Evolutionary conservation across 2,329 filamentous ascomycete genomes (phyloP).

Genomic region (Ophiostoma montium): DNA sequence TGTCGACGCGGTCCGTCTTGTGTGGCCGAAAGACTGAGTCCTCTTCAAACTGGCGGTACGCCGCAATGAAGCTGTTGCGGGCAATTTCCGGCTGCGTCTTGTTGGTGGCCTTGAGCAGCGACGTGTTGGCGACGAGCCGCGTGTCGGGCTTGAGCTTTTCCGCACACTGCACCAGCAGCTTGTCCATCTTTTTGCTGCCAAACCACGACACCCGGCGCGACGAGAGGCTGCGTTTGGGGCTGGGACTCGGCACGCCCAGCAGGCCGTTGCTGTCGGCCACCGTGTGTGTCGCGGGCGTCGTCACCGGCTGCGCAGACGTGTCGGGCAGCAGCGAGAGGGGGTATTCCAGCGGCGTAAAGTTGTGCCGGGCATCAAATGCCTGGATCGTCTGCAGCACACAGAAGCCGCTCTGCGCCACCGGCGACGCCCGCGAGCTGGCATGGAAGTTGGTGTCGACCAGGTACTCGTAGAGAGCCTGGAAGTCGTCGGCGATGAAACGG

Average conservation of each 20-base stretch:
- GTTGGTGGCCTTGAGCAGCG: conserved; percentile 38
- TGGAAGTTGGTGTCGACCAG: conserved; percentile 50
- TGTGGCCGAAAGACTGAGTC: conserved; percentile 33
- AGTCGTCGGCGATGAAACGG: conserved; percentile 51
- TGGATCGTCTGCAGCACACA: conserved; percentile 55
- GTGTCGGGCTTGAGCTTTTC: conserved; percentile 33
- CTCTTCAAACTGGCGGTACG: conserved; percentile 58
- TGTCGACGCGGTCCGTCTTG: conserved; percentile 41
- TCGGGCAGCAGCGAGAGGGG: conserved; percentile 54
- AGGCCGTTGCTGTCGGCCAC: conserved; percentile 12
- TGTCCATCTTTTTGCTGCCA: conserved; percentile 15
- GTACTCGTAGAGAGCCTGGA: conserved; percentile 55
- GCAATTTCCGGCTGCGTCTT: conserved; percentile 22
- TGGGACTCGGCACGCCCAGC: neutral
- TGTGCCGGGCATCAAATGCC: conserved; percentile 49
- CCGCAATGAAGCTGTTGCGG: conserved; percentile 45
- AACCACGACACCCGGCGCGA: conserved; percentile 28
- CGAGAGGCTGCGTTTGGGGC: neutral
- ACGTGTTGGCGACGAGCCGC: conserved; percentile 35
- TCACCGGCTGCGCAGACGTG: neutral
- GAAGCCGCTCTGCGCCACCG: conserved; percentile 48
- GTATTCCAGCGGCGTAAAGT: conserved; percentile 45
- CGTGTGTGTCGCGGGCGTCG: conserved; percentile 9
- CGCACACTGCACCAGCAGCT: conserved; percentile 6
- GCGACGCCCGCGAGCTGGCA: conserved; percentile 32